Evolutionary conservation across 495 filamentous ascomycete species (phyloP), one percentile per base, ranked within the genome.

Genomic region (Evansstolkia leycettana): DNA sequence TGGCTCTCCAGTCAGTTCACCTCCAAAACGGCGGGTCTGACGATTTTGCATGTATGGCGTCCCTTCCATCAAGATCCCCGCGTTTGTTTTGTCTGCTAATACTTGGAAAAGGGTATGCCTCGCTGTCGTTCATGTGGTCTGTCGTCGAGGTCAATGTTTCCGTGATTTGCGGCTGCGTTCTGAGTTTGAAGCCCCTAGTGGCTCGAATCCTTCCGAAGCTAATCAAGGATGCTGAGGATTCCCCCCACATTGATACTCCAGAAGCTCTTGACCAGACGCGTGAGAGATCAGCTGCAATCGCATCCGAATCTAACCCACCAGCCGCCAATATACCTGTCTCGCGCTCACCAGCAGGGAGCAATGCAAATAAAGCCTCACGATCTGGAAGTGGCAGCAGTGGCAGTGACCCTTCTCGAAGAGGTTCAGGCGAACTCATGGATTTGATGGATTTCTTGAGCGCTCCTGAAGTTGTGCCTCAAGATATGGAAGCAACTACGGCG

Each of bases 61-160:
- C n/a, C n/a, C 1, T 7, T 8, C 14, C 17, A 34, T 2, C 18
- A 15, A 27, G 8, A 15, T 13, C 0, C 20, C 11, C 16, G 3
- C 1, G 34, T 15, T 29, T 24, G 7, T 16, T n/a, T 23, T 23
- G 20, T 9, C 20, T 23, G 20, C 20, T 23, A 9, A 23, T 23
- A 23, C 20, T 5, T 23, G 20, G 7, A 9, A 9, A 57, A 51
- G 79, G 75, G 79, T 83, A 86, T 54, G 86, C 79, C 2, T 82
- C 85, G 3, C 54, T 84, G 1, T 81, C 84, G 0, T 82, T 92
- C 51, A 86, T 94, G 80, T 95, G 86, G 87, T 88, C 82, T 12
- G 82, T 78, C 7, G 73, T 95, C 40, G 87, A 94, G 54, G 84
- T 94, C 54, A 87, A 93, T 46, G 66, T 86, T 6, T 86, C 86